Conservation (phyloP, 305 asterid genomes). For the Withania somnifera region DNA sequence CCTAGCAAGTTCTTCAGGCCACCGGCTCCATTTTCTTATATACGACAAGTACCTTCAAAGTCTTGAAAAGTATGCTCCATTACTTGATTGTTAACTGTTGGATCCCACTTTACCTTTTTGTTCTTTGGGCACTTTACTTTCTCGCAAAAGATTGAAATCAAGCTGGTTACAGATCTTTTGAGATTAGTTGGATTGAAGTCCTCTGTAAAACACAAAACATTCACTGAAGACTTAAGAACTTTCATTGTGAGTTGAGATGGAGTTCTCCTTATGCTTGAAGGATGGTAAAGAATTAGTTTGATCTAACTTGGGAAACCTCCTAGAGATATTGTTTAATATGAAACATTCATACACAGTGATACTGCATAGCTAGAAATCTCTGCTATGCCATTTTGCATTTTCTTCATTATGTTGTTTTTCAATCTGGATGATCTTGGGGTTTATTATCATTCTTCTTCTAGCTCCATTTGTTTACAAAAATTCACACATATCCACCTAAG, state of each 20-base stretch:
- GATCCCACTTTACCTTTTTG: slow-evolving; percentile 3
- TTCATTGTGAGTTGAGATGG: background rate
- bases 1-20: slow-evolving; percentile 57
- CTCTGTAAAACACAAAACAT: background rate
- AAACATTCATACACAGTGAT: background rate
- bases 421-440: background rate
- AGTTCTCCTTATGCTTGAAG: background rate
- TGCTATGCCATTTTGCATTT: background rate
- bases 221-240: background rate
- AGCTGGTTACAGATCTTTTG: background rate
- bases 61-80: slow-evolving; percentile 70
- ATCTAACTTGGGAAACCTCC: background rate
- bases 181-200: background rate
- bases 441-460: background rate
- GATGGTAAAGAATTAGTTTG: background rate
- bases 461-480: background rate
- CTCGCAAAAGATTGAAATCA: background rate
- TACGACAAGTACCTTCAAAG: slow-evolving; percentile 75
- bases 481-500: background rate
- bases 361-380: background rate
- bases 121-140: background rate
- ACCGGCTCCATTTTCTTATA: slow-evolving; percentile 77
- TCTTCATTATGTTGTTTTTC: background rate
- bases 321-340: background rate
- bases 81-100: slow-evolving; percentile 16